A percentile compares a stretch with the other conserved stretches of the same genome.
These are phyloP conservation scores for Phytophthora pluvialis DNA, from an alignment of 352 stramenopile species.

Conservation along the genomic window DNA sequence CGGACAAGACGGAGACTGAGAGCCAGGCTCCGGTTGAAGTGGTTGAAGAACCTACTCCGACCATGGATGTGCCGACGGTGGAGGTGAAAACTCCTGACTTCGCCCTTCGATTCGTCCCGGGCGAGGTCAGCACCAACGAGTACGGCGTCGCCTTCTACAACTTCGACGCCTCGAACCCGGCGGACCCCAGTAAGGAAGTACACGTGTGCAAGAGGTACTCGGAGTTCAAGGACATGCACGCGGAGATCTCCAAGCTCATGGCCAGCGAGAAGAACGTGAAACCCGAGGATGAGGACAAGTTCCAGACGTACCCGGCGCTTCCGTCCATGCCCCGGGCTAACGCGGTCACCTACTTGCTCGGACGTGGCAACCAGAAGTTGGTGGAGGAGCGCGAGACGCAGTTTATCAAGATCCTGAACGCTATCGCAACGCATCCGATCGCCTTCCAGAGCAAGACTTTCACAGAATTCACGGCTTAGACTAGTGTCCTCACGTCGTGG, in stretches of 20 bases:
- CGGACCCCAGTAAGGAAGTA: constrained; percentile 49
- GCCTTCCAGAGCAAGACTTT: constrained; percentile 54
- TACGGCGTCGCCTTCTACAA: constrained; percentile 70
- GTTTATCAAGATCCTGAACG: constrained; percentile 74
- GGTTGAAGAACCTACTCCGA: constrained; percentile 14
- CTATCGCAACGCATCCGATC: constrained; percentile 59
- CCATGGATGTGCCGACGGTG: constrained; percentile 17
- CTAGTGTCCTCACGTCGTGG: not conserved
- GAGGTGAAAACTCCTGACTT: constrained; percentile 29
- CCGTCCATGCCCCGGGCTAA: constrained; percentile 58
- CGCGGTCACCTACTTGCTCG: constrained; percentile 47
- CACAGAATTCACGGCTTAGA: constrained; percentile 54
- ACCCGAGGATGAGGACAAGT: constrained; percentile 50
- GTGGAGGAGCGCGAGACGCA: constrained; percentile 63
- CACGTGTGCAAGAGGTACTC: constrained; percentile 76
- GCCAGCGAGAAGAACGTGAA: constrained; percentile 62
- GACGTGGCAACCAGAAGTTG: constrained; percentile 56
- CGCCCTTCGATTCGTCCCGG: constrained; percentile 46
- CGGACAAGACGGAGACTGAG: not conserved
- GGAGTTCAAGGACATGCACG: constrained; percentile 76
- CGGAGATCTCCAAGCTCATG: constrained; percentile 58
- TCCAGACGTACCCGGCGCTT: constrained; percentile 65
- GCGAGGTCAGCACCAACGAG: constrained; percentile 54
- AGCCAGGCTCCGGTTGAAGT: not conserved
- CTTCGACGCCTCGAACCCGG: constrained; percentile 51